Evolutionary conservation across 2,329 filamentous ascomycete genomes (phyloP).

Genomic region (Alternaria gansuensis): DNA sequence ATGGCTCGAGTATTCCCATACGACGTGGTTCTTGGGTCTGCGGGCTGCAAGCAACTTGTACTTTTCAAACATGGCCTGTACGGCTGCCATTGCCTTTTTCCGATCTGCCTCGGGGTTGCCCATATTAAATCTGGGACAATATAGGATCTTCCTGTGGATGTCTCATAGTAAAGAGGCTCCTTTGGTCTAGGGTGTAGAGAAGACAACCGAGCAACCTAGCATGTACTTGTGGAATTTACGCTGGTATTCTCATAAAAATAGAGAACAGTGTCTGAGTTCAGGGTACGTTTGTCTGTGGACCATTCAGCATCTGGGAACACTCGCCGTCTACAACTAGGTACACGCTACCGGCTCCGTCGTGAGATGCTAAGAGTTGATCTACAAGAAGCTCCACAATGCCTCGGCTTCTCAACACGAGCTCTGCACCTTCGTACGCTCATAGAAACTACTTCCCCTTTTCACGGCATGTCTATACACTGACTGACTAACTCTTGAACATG

Average conservation of each 20-base stretch:
- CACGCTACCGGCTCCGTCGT: slow-evolving; percentile 1
- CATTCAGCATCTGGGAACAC: neutral
- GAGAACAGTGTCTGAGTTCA: neutral
- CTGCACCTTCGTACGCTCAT: slow-evolving; percentile 18
- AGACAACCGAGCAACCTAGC: neutral
- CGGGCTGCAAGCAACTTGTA: slow-evolving; percentile 47
- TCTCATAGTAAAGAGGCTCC: neutral
- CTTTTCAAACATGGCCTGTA: slow-evolving; percentile 50
- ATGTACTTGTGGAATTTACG: neutral
- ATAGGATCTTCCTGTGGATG: neutral
- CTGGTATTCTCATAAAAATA: neutral
- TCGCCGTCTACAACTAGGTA: neutral
- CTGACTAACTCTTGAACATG: slow-evolving; percentile 16
- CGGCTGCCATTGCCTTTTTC: slow-evolving; percentile 49
- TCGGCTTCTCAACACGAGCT: slow-evolving; percentile 19
- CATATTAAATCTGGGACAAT: slow-evolving; percentile 29
- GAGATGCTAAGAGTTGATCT: slow-evolving; percentile 9
- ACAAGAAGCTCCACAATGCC: slow-evolving; percentile 14
- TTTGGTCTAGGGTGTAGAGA: neutral
- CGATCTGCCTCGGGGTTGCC: slow-evolving; percentile 34
- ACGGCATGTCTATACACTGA: slow-evolving; percentile 18
- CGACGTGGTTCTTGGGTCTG: slow-evolving; percentile 46
- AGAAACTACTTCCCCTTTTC: slow-evolving; percentile 4
- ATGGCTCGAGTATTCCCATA: slow-evolving; percentile 17
- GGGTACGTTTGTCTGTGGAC: neutral